Base-by-base conservation (phyloP, 2,329 filamentous ascomycete species). In the Coniochaeta hoffmannii region DNA sequence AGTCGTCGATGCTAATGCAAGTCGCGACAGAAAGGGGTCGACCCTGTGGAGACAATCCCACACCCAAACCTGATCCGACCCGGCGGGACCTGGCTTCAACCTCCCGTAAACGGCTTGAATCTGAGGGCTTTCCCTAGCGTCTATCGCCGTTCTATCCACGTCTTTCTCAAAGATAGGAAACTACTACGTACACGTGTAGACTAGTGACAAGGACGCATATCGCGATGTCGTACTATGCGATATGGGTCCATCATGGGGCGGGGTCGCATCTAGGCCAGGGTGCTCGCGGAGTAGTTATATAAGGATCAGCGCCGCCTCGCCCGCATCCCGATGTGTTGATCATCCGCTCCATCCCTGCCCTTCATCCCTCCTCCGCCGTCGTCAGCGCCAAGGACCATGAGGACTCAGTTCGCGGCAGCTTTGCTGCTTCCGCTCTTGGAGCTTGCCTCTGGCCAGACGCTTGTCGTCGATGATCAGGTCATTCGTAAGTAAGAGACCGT, bases 401-500 rank as follows among this genome's bases (percentile, higher is more conserved):
- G 41, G 41, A 26, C 41, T 26, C 41, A 46, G 22, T 28, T 46
- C 41, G 41, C 41, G 41, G 41, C 41, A 46, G 41, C 41, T 46
- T 46, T 46, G 41, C 41, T 46, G 41, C 41, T 46, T 7, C 41
- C 41, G 41, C 41, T 46, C 41, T 28, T 46, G 41, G 41, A 46
- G 41, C 41, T 46, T 28, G 24, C 41, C 41, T 46, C 55, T 44
- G 61, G 56, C 28, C 61, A 63, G 36, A 61, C 61, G 14, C 60
- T 63, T 30, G 55, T 56, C n/a, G 54, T 34, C 17, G 58, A 62
- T 9, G 59, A 59, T 30, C 26, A 54, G 11, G 57, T 62, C n/a
- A 11, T 63, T 19, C 31, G 61, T 62, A 52, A 5, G 61, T 46
- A 22, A 30, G 35, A 31, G n/a, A 50, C 8, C 22, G 28, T 19